Base-by-base conservation (phyloP, 306 rosid genomes). In the Lathyrus aphaca region DNA sequence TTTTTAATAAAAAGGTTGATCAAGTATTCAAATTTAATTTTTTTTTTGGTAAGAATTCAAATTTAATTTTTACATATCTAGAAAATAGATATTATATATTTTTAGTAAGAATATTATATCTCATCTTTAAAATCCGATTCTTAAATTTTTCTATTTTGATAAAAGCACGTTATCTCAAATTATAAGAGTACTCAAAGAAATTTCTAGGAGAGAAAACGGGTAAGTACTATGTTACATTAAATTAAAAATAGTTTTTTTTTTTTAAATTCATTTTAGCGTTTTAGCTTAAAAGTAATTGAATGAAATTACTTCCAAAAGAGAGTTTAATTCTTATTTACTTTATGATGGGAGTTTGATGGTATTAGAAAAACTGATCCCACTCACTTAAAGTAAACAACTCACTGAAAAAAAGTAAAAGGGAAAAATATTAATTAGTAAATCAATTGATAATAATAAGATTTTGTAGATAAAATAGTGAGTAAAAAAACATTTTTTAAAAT, bases 151-250 rank as follows among this genome's bases (percentile, higher is more conserved):
- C 68, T 16, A 8, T 64, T 63, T 61, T 7, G 0, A 32, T 40
- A 51, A 61, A 61, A 53, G 48, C n/a, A 68, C 57, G 30, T 10
- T 18, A 62, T 54, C 38, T 19, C 17, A 2, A 76, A 42, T 59
- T 8, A 27, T 1, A 72, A 74, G 96, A 91, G 79, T 30, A 71
- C 32, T 77, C 45, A 42, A 17, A 87, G 83, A 53, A 21, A 11
- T 53, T 21, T 21, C 8, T 21, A 53, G 8, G 15, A 53, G 60
- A 77, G 81, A 86, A 85, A 88, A 91, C 84, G 81, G 79, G 82
- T 77, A 72, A 82, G 75, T 55, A 55, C 16, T 55, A 11, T 13
- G 18, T 25, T 84, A 80, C 86, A 76, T 74, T 78, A 66, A 64
- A 56, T 59, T 77, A 72, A 49, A 42, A 69, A 77, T 25, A 25